Evolutionary conservation across 176 grass and related monocot species (phyloP).

Genomic region (Melocanna baccifera): DNA sequence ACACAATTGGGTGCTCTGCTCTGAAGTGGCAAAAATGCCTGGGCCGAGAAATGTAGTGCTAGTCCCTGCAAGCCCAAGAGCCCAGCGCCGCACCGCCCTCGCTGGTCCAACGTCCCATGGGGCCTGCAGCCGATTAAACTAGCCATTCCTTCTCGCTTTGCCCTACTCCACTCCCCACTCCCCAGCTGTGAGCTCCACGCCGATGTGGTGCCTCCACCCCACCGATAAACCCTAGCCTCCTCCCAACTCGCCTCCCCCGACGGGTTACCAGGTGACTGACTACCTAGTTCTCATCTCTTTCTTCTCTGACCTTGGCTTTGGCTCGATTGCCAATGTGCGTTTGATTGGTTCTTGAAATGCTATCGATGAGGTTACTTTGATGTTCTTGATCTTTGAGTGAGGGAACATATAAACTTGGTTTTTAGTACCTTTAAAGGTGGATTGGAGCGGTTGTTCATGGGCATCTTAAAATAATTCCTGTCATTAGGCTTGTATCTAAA

Average conservation of each 20-base stretch:
- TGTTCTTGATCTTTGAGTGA: background rate
- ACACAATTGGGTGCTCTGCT: too few species aligned
- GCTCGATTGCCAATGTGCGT: background rate
- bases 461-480: background rate
- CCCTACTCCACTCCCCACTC: background rate
- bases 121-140: too few species aligned
- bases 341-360: background rate
- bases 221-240: constrained; percentile 21
- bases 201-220: background rate
- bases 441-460: background rate
- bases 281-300: background rate
- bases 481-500: background rate
- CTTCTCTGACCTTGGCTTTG: background rate
- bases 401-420: background rate
- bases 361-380: background rate
- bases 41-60: too few species aligned
- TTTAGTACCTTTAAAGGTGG: background rate
- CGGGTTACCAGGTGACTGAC: constrained; percentile 21
- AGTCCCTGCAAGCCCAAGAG: too few species aligned
- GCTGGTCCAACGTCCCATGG: too few species aligned
- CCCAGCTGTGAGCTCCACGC: background rate
- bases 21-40: too few species aligned
- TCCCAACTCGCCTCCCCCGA: background rate
- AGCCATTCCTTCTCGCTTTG: too few species aligned
- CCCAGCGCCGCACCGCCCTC: too few species aligned